Conservation (phyloP, 495 filamentous ascomycete genomes). For the Cryomyces minteri region DNA sequence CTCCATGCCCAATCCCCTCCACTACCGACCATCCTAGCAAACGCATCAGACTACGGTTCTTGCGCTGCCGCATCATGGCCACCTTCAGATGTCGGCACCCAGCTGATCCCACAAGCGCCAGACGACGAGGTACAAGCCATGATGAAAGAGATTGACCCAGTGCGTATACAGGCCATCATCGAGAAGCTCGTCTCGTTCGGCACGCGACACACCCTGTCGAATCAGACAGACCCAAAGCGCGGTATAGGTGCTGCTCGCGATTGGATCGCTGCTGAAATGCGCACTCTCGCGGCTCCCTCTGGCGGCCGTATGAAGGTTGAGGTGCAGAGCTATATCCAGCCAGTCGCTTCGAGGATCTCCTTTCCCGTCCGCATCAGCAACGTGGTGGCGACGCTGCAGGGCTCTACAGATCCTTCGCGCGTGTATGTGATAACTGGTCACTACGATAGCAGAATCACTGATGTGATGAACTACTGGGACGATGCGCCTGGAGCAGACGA, state of each 20-base stretch:
- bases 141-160: conserved; percentile 23
- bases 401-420: conserved; percentile 25
- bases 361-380: conserved; percentile 30
- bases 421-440: conserved; percentile 33
- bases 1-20: neutral
- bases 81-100: conserved; percentile 14
- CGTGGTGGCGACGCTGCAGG: conserved; percentile 30
- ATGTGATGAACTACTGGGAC: conserved; percentile 27
- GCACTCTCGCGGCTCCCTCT: conserved; percentile 15
- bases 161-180: conserved; percentile 26
- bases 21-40: neutral
- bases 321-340: conserved; percentile 26
- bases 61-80: conserved; percentile 14
- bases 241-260: conserved; percentile 36
- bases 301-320: conserved; percentile 25
- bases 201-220: conserved; percentile 31
- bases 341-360: conserved; percentile 22
- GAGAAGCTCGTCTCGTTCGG: conserved; percentile 30
- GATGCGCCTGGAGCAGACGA: conserved; percentile 36
- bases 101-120: conserved; percentile 26
- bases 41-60: neutral
- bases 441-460: conserved; percentile 30
- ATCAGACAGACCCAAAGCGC: conserved; percentile 24
- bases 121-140: conserved; percentile 24
- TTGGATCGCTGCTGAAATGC: conserved; percentile 30